These are phyloP conservation scores for Kuraishia piskuri DNA, from an alignment of 805 yeast genomes.

Conservation along the genomic window DNA sequence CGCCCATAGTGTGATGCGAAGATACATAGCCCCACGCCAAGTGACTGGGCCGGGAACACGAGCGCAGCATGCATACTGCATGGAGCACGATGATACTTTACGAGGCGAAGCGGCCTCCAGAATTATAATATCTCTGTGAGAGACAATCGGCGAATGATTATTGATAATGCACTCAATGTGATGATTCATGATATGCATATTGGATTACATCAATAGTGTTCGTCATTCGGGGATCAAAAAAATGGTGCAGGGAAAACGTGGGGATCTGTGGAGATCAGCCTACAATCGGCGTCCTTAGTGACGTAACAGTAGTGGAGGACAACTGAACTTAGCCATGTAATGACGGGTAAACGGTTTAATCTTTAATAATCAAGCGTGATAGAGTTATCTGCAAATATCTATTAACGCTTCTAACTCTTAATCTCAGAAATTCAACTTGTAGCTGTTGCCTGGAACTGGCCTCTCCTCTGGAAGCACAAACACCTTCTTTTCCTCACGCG, in stretches of 20 bases:
- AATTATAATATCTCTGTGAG: too few species aligned
- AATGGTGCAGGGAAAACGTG: too few species aligned
- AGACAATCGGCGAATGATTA: too few species aligned
- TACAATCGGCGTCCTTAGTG: too few species aligned
- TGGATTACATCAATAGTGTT: neutral
- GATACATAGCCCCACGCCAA: neutral
- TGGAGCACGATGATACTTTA: neutral
- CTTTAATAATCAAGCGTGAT: too few species aligned
- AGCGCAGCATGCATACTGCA: neutral
- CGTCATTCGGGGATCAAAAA: too few species aligned
- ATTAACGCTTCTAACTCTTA: too few species aligned
- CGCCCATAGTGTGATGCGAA: neutral
- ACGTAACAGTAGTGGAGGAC: too few species aligned
- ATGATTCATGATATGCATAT: neutral
- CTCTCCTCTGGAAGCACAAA: conserved; percentile 33
- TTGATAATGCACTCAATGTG: too few species aligned
- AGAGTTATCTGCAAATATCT: neutral
- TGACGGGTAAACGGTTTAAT: too few species aligned
- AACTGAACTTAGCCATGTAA: too few species aligned
- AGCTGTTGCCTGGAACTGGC: conserved; percentile 10
- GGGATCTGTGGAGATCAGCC: too few species aligned
- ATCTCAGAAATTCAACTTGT: neutral
- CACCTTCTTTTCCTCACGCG: conserved; percentile 49
- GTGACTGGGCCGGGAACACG: neutral
- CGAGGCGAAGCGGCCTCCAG: neutral